phyloP scores from a whole-genome alignment of 1,284 basidiomycete genomes.

The Polyporus tsugae region DNA sequence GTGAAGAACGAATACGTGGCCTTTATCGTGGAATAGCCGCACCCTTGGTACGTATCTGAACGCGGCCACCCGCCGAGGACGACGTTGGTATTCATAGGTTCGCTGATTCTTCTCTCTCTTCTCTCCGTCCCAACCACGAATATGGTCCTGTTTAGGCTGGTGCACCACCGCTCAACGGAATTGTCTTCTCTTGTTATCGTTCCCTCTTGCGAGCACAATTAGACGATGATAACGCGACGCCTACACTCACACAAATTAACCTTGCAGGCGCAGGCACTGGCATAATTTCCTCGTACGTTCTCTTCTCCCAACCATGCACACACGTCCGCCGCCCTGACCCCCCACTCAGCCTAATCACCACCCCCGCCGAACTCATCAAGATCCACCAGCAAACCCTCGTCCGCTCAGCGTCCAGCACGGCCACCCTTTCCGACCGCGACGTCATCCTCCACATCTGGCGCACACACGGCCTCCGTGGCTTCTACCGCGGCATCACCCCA shows the following conservation, averaged over 20 bases:
- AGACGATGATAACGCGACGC: constrained; percentile 50
- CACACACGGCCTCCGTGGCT: constrained; percentile 64
- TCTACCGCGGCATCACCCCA: constrained; percentile 80
- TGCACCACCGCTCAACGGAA: constrained; percentile 76
- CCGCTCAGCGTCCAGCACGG: constrained; percentile 14
- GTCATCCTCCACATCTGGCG: constrained; percentile 64
- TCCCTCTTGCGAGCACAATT: constrained; percentile 71
- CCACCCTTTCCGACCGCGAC: constrained; percentile 41
- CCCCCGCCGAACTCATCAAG: constrained; percentile 88
- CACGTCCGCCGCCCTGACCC: constrained; percentile 3
- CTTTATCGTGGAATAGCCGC: constrained; percentile 79
- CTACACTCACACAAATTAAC: constrained; percentile 73
- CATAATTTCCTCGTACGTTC: constrained; percentile 74
- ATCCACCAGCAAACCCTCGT: constrained; percentile 72
- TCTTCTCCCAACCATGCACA: neutral
- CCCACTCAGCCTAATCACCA: constrained; percentile 69
- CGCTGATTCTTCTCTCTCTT: constrained; percentile 6
- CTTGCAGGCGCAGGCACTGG: constrained; percentile 84
- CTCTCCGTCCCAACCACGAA: constrained; percentile 3
- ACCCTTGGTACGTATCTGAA: constrained; percentile 61
- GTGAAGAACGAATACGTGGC: constrained; percentile 71
- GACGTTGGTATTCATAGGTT: neutral
- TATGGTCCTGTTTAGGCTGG: constrained; percentile 56
- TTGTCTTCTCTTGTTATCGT: constrained; percentile 80
- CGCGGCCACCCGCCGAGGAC: constrained; percentile 6